Evolutionary conservation across 2,329 filamentous ascomycete species (phyloP).

Genomic region (Neobulgaria alba): DNA sequence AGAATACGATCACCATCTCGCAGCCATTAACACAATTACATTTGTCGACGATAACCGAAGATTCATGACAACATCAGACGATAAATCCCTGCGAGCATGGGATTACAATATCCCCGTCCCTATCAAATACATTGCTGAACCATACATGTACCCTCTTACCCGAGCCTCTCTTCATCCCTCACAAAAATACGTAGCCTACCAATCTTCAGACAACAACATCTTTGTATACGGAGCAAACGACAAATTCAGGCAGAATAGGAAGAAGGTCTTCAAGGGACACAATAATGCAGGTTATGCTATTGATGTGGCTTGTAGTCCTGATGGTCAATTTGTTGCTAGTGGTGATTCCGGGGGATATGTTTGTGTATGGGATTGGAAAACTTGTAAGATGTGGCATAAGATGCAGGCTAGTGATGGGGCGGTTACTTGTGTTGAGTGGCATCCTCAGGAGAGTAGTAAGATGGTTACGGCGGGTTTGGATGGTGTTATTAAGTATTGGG

Average conservation of each 20-base stretch:
- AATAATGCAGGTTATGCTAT: slow-evolving; percentile 93
- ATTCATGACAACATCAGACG: slow-evolving; percentile 96
- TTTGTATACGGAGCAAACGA: slow-evolving; percentile 91
- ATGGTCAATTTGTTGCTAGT: slow-evolving; percentile 81
- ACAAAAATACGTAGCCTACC: slow-evolving; percentile 90
- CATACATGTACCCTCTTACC: slow-evolving; percentile 95
- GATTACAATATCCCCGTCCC: slow-evolving; percentile 97
- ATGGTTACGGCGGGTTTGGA: slow-evolving; percentile 85
- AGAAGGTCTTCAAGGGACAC: slow-evolving; percentile 93
- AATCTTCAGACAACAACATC: slow-evolving; percentile 91
- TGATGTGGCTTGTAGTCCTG: slow-evolving; percentile 78
- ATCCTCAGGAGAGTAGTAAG: slow-evolving; percentile 95
- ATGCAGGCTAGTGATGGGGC: slow-evolving; percentile 75
- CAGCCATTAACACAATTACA: slow-evolving; percentile 94
- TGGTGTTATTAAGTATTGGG: slow-evolving; percentile 86
- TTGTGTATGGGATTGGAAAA: slow-evolving; percentile 99
- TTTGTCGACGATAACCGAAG: slow-evolving; percentile 91
- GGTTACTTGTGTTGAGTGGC: slow-evolving; percentile 85
- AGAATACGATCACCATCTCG: slow-evolving; percentile 96
- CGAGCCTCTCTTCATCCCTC: slow-evolving; percentile 76
- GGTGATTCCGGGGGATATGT: slow-evolving; percentile 85
- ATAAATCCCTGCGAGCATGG: slow-evolving; percentile 93
- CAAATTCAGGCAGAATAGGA: slow-evolving; percentile 93
- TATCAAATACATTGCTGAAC: slow-evolving; percentile 96
- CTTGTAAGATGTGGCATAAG: slow-evolving; percentile 98